Evolutionary conservation across 2,329 filamentous ascomycete genomes (phyloP), one percentile per base, ranked within the genome.

Genomic region (Nemania abortiva): DNA sequence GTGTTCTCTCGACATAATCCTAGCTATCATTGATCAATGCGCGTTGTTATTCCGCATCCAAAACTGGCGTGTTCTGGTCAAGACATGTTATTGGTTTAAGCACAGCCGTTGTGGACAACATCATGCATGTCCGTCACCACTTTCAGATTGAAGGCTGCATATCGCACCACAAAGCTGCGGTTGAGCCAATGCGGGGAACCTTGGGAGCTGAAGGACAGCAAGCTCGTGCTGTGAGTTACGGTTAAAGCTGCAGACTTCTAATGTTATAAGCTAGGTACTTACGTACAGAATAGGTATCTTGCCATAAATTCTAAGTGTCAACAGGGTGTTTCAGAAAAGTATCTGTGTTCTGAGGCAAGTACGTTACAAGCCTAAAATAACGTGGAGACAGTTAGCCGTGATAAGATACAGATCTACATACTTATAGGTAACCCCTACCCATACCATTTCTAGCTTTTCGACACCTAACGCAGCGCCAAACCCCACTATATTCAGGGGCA

Each of bases 61-160:
- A 54, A 29, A 15, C 6, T 22, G n/a, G 65, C 54, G 59, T 65
- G 56, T 29, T 31, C 42, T 7, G 53, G 53, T 0, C 29, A 31
- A 55, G 57, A 39, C 29, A 22, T 27, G 64, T 47, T 31, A 64
- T 64, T 57, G 53, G 63, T 34, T 42, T 52, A 24, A 55, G 27
- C 39, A 22, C 27, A 27, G 24, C 45, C 4, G 22, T 37, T 56
- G 47, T 31, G 24, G 34, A 6, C n/a, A 22, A 52, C 9, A n/a
- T 54, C 20, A 53, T 69, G 63, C 54, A 50, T 18, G 54, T 56
- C 53, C 22, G 52, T 55, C 29, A 45, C 66, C 49, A 27, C 39
- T 58, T 69, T 69, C 20, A 49, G 66, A 37, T 45, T 59, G 58
- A 58, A 22, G 39, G 57, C 20, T 53, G 61, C 57, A 59, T 59